A percentile compares a stretch with the other conserved stretches of the same genome.
These are phyloP conservation scores for Aspergillus sp. DNA, from an alignment of 2,329 filamentous ascomycete species.

Conservation along the genomic window DNA sequence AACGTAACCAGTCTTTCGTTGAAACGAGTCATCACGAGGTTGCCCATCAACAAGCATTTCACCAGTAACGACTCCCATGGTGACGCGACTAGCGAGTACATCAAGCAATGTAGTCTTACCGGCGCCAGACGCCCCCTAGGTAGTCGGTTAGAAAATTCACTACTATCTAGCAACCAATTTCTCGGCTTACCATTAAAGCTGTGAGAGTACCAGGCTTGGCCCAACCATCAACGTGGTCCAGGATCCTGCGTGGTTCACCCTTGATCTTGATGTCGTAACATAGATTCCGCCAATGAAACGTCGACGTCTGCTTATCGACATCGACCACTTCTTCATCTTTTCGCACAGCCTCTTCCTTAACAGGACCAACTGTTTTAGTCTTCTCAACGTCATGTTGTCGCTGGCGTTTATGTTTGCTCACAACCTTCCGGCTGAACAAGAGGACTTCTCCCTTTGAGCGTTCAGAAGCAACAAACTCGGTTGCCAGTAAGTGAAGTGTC, in stretches of 20 bases:
- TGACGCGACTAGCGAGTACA: slow-evolving; percentile 74
- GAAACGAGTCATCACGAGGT: slow-evolving; percentile 72
- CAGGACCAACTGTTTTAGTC: slow-evolving; percentile 17
- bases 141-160: too few species aligned
- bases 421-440: slow-evolving; percentile 57
- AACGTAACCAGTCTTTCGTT: slow-evolving; percentile 85
- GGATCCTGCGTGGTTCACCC: slow-evolving; percentile 63
- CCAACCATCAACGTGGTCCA: slow-evolving; percentile 86
- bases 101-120: slow-evolving; percentile 89
- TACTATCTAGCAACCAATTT: too few species aligned
- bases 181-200: slow-evolving; percentile 55
- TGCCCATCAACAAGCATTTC: slow-evolving; percentile 75
- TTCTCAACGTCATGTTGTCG: slow-evolving; percentile 23
- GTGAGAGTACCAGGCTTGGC: slow-evolving; percentile 88
- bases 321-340: slow-evolving; percentile 18
- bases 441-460: slow-evolving; percentile 72
- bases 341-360: slow-evolving; percentile 16
- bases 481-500: slow-evolving; percentile 54
- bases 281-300: slow-evolving; percentile 81
- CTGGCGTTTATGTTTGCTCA: slow-evolving; percentile 47
- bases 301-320: slow-evolving; percentile 62
- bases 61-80: slow-evolving; percentile 84
- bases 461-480: slow-evolving; percentile 57
- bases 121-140: slow-evolving; percentile 70
- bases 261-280: slow-evolving; percentile 82